These are phyloP conservation scores for Penicillium sp. DNA, from an alignment of 2,329 filamentous ascomycete genomes.

Conservation along the genomic window DNA sequence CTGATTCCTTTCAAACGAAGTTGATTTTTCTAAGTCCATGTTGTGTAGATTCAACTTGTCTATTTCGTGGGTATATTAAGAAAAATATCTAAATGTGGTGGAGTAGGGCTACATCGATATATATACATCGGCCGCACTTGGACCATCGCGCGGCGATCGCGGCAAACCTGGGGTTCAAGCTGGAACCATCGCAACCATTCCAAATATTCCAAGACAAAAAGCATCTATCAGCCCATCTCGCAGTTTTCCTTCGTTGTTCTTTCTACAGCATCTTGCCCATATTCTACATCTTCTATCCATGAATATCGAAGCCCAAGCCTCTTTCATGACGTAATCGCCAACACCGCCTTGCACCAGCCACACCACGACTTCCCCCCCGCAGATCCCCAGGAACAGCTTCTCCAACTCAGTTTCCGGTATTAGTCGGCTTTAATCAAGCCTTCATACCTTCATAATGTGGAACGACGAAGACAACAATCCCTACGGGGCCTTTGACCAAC, in stretches of 20 bases:
- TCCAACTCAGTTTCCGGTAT: conserved; percentile 8
- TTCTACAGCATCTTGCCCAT: neutral
- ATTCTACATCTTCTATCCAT: neutral
- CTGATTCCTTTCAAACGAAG: neutral
- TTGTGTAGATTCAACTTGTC: too few species aligned
- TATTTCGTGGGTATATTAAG: neutral
- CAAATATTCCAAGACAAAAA: neutral
- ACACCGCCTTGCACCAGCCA: conserved; percentile 12
- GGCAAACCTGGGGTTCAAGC: neutral
- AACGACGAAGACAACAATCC: conserved; percentile 99
- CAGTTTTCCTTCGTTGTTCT: too few species aligned
- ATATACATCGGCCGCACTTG: neutral
- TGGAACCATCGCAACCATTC: neutral
- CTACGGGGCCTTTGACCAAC: conserved; percentile 88
- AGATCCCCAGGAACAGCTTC: conserved; percentile 25
- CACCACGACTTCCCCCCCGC: conserved; percentile 19
- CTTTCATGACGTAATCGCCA: conserved; percentile 10
- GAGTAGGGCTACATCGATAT: neutral
- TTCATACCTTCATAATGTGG: conserved; percentile 67
- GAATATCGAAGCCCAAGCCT: neutral
- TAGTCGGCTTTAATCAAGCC: conserved; percentile 4
- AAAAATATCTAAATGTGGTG: neutral
- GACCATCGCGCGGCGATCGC: neutral
- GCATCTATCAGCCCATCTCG: neutral
- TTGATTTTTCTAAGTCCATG: neutral